Evolutionary conservation across 2,329 filamentous ascomycete genomes (phyloP), one percentile per base, ranked within the genome.

Genomic region (Rutstroemia sp.): DNA sequence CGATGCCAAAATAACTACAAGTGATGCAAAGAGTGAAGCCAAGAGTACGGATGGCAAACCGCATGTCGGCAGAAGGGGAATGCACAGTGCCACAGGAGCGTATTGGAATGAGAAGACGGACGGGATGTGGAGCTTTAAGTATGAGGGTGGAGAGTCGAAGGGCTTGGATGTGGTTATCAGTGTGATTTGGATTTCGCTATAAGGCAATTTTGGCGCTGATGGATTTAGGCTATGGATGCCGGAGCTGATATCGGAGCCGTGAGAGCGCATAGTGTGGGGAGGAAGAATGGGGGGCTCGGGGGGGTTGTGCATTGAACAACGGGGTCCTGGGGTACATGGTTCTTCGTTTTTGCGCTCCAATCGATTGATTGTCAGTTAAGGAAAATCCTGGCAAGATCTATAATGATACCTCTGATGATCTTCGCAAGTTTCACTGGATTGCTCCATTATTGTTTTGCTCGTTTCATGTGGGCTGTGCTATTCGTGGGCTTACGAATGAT

Each of bases 21-120:
- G 79, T 69, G 76, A 78, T 61, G 73, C 75, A 54, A 69, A 68
- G 56, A 65, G 67, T 4, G 72, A 70, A 71, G 65, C 69, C 7
- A 64, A 77, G 30, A 78, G 79, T 60, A 86, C 82, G 27, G 79
- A 83, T 59, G 82, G 80, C 62, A 85, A 84, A 74, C 79, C 81
- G n/a, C 82, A 86, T 69, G 87, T 88, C 56, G 92, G 91, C 56
- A 84, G 92, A 63, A 83, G 92, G 63, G 94, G 94, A 62, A 94
- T 94, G 89, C 89, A 94, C 76, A 88, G 83, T 71, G 88, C 89
- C 21, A 88, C 87, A 46, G 89, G 88, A 49, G 89, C 88, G 37
- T 94, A 87, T 78, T 94, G 89, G 89, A 90, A 94, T 73, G 88
- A 91, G 75, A 89, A 91, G 76, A 89, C 87, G 73, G 88, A 94